Evolutionary conservation across 805 yeast species (phyloP), one percentile per base, ranked within the genome.

Genomic region (Henningerozyma blattae): DNA sequence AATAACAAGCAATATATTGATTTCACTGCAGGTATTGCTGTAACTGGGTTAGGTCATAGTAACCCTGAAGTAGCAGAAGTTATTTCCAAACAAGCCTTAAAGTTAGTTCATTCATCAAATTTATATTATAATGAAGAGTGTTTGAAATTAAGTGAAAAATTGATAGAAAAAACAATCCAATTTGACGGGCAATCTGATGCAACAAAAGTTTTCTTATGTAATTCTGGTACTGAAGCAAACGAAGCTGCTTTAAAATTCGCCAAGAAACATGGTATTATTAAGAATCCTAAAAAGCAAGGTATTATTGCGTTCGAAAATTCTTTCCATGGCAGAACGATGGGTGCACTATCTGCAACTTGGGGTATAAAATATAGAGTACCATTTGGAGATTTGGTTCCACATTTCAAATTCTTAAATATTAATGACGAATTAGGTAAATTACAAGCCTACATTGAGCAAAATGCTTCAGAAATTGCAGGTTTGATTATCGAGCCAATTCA

Each of bases 401-500:
- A 95, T 9, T 81, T 86, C 34, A 50, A 58, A 6, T 53, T 70
- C 28, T 46, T 64, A 35, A 52, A 54, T 33, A 44, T 60, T 5
- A 56, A 61, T 29, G 66, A 67, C 27, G 46, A 52, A 31, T 34
- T 55, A 33, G 45, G 47, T 2, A 44, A 44, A 24, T 37, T 55
- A 17, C 44, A 46, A 31, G 43, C 40, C 20, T 46, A 35, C 26
- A 34, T 56, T 9, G n/a, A 20, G 1, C 15, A 42, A 6, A 42
- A 47, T 14, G 43, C 43, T 3, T 55, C 72, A 22, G 70, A 81
- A 30, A 18, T 51, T 14, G 84, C 94, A 46, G 98, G 87, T 34
- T 91, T 91, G 20, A 91, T 91, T 36, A 77, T 91, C 26, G 98
- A 91, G 61, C 98, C 98, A 16, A 78, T 91, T 38, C 98, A 91